A percentile compares a stretch with the other conserved stretches of the same genome.
These are phyloP conservation scores for Fusarium mexicanum DNA, from an alignment of 2,329 filamentous ascomycete genomes.

Conservation along the genomic window DNA sequence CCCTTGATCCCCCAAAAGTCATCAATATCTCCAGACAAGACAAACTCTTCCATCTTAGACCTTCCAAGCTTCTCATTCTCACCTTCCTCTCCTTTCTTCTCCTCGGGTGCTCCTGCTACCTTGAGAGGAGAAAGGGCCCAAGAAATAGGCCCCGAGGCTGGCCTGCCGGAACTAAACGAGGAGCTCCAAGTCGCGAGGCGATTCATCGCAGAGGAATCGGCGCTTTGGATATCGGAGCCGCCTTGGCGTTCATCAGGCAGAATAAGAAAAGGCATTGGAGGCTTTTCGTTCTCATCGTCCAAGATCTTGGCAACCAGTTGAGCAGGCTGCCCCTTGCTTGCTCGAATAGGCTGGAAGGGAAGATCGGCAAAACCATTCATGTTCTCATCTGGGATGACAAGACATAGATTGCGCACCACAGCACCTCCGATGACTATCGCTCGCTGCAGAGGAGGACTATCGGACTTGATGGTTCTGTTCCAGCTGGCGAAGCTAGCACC, in stretches of 20 bases:
- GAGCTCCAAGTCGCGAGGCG: neutral
- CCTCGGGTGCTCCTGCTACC: rapidly evolving
- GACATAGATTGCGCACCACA: neutral
- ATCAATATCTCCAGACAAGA: neutral
- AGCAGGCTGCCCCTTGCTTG: neutral
- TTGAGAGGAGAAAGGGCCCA: neutral
- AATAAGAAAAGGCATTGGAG: neutral
- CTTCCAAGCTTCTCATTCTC: neutral
- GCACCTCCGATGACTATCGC: neutral
- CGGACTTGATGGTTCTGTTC: neutral
- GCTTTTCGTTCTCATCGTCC: neutral
- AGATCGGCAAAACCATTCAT: neutral
- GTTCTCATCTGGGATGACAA: neutral
- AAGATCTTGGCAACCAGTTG: neutral
- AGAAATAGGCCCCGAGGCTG: rapidly evolving
- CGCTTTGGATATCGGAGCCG: neutral
- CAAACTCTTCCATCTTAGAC: neutral
- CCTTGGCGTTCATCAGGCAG: neutral
- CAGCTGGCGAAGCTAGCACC: rapidly evolving
- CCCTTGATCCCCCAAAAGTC: neutral
- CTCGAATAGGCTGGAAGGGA: neutral
- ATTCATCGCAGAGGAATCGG: neutral
- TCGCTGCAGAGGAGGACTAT: neutral
- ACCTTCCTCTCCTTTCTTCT: rapidly evolving
- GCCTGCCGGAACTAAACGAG: neutral